These are phyloP conservation scores for Penicillium glabrum DNA, from an alignment of 2,329 filamentous ascomycete species.

Conservation along the genomic window DNA sequence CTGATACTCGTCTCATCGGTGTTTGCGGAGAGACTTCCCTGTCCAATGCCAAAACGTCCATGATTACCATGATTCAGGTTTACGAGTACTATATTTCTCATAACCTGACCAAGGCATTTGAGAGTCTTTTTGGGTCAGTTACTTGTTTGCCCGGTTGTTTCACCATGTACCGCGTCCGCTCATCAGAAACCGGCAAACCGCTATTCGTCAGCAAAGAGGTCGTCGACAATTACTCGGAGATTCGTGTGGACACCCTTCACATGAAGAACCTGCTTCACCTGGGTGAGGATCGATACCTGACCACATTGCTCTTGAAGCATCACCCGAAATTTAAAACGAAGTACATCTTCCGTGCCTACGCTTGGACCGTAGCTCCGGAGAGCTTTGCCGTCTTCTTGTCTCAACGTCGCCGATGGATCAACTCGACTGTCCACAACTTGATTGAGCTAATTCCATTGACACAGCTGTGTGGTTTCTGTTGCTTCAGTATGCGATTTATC, in stretches of 20 bases:
- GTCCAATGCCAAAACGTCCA: constrained; percentile 88
- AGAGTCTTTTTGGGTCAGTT: constrained; percentile 93
- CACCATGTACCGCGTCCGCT: constrained; percentile 96
- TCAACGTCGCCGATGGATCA: constrained; percentile 98
- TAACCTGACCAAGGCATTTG: constrained; percentile 94
- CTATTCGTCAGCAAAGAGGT: constrained; percentile 94
- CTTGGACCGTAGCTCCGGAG: constrained; percentile 96
- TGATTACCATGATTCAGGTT: constrained; percentile 98
- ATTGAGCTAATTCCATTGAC: constrained; percentile 91
- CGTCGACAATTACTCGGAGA: constrained; percentile 82
- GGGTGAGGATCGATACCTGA: constrained; percentile 96
- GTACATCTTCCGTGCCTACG: constrained; percentile 87
- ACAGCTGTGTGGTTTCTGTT: constrained; percentile 98
- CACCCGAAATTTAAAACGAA: constrained; percentile 98
- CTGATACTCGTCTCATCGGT: constrained; percentile 90
- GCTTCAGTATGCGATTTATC: constrained; percentile 98
- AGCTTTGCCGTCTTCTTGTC: constrained; percentile 94
- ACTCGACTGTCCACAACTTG: constrained; percentile 97
- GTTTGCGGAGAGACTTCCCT: constrained; percentile 93
- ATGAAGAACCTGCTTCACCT: constrained; percentile 98
- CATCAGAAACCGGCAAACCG: constrained; percentile 90
- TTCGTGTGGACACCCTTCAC: constrained; percentile 95
- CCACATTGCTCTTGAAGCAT: constrained; percentile 87
- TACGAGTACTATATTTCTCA: constrained; percentile 99
- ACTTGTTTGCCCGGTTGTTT: constrained; percentile 98